A percentile compares a stretch with the other conserved stretches of the same genome.
Conservation (phyloP, 2,329 filamentous ascomycete genomes). For the Nigrograna mackinnonii region DNA sequence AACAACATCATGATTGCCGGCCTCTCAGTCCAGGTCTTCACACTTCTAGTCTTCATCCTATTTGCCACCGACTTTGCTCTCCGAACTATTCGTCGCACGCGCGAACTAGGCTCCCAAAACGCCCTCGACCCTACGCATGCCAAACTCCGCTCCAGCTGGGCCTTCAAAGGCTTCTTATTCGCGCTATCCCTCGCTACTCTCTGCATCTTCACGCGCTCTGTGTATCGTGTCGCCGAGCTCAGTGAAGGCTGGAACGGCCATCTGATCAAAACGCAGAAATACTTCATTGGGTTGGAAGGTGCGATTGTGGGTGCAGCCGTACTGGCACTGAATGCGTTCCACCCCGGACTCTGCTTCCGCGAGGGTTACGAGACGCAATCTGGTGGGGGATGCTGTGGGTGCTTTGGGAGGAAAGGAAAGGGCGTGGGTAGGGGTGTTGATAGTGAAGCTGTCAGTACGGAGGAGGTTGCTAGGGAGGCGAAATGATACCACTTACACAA, state of each 20-base stretch:
- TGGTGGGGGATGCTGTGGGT: conserved; percentile 7
- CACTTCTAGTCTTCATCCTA: conserved; percentile 46
- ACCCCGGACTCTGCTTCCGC: conserved; percentile 41
- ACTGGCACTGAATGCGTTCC: conserved; percentile 37
- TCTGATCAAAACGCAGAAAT: conserved; percentile 53
- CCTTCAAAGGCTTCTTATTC: conserved; percentile 59
- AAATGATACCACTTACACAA: no score
- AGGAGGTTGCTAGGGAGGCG: conserved; percentile 8
- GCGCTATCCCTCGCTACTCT: conserved; percentile 62
- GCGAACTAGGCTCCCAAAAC: conserved; percentile 18
- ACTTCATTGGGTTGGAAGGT: conserved; percentile 44
- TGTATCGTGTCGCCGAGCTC: conserved; percentile 69
- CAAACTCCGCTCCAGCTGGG: conserved; percentile 32
- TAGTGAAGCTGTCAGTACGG: conserved; percentile 9
- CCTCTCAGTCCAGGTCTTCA: conserved; percentile 48
- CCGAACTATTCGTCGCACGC: conserved; percentile 25
- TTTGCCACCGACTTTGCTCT: conserved; percentile 46
- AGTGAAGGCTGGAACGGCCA: conserved; percentile 64
- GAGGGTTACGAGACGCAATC: conserved; percentile 23
- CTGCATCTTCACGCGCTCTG: conserved; percentile 65
- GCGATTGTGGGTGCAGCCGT: conserved; percentile 35
- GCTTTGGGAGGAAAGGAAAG: conserved; percentile 23
- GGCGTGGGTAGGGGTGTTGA: conserved; percentile 3
- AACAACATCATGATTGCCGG: conserved; percentile 52
- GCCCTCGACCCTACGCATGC: conserved; percentile 29